Evolutionary conservation across 2,329 filamentous ascomycete species (phyloP).

Genomic region (Bertia moriformis): DNA sequence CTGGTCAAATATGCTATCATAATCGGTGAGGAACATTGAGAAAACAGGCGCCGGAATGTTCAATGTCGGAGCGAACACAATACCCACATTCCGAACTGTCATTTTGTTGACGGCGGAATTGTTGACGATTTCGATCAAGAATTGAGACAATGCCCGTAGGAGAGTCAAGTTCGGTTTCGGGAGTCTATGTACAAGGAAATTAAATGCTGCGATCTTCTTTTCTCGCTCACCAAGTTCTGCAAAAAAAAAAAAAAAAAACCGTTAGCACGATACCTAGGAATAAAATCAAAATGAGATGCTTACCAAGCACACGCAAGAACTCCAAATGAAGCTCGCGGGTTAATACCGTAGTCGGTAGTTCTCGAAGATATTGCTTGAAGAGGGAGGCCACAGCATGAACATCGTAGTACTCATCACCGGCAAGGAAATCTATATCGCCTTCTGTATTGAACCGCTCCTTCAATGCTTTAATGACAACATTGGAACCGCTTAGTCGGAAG

Average conservation of each 20-base stretch:
- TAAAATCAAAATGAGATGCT: neutral
- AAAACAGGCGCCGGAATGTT: constrained; percentile 94
- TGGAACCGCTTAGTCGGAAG: constrained; percentile 92
- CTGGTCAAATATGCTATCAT: constrained; percentile 68
- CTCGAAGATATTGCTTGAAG: constrained; percentile 83
- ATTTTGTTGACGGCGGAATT: constrained; percentile 89
- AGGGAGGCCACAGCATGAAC: constrained; percentile 91
- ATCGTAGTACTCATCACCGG: constrained; percentile 76
- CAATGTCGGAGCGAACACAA: constrained; percentile 91
- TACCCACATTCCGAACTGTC: constrained; percentile 93
- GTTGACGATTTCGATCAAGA: constrained; percentile 83
- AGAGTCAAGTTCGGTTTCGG: constrained; percentile 70
- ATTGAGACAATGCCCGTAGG: constrained; percentile 71
- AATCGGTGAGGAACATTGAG: constrained; percentile 84
- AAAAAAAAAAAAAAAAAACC: too few relatives aligned
- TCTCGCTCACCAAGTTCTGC: constrained; percentile 55
- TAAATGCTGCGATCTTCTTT: constrained; percentile 66
- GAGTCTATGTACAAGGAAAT: constrained; percentile 64
- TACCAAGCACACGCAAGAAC: constrained; percentile 60
- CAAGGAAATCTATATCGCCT: constrained; percentile 75
- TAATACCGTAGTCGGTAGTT: constrained; percentile 79
- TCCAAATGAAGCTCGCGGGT: constrained; percentile 81
- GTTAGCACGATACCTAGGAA: neutral
- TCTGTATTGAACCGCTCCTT: constrained; percentile 88
- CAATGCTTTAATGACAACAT: constrained; percentile 78